These are phyloP conservation scores for Xylariaceae sp. DNA, from an alignment of 2,329 filamentous ascomycete genomes.

Conservation along the genomic window DNA sequence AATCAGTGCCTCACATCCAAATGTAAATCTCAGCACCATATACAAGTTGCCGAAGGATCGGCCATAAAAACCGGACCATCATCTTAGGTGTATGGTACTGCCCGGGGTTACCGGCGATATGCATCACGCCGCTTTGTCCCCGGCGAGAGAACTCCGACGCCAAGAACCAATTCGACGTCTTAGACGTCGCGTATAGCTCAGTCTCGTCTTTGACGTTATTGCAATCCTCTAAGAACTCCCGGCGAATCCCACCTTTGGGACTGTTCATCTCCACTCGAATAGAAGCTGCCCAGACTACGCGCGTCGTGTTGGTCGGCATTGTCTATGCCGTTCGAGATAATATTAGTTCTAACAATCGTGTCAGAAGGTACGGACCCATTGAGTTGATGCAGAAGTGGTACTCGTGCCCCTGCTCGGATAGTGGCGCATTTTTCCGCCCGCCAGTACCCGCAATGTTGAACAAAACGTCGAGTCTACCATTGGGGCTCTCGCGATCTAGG, in stretches of 20 bases:
- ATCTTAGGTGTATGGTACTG: conserved; percentile 11
- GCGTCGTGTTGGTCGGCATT: conserved; percentile 12
- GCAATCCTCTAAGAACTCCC: conserved; percentile 13
- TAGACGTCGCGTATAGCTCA: conserved; percentile 20
- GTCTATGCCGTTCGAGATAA: conserved; percentile 16
- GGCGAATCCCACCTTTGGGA: conserved; percentile 16
- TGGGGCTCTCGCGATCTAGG: neutral
- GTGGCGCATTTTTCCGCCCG: conserved; percentile 15
- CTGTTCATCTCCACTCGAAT: conserved; percentile 20
- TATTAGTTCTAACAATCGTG: conserved; percentile 17
- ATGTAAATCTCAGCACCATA: conserved; percentile 21
- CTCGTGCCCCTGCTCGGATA: conserved; percentile 19
- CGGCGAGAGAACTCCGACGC: conserved; percentile 21
- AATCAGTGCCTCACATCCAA: conserved; percentile 24
- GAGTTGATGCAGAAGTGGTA: conserved; percentile 22
- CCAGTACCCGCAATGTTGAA: conserved; percentile 25
- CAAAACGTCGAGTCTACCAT: conserved; percentile 18
- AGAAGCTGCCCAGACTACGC: conserved; percentile 21
- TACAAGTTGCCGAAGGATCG: conserved; percentile 1
- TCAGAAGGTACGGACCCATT: conserved; percentile 17
- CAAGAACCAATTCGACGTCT: conserved; percentile 21
- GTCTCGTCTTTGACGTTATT: conserved; percentile 7
- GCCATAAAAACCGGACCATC: neutral
- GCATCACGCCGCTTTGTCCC: conserved; percentile 10
- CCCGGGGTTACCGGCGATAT: conserved; percentile 19